These are phyloP conservation scores for Rhododendron henanense DNA, from an alignment of 148 eudicot genomes.

Conservation along the genomic window DNA sequence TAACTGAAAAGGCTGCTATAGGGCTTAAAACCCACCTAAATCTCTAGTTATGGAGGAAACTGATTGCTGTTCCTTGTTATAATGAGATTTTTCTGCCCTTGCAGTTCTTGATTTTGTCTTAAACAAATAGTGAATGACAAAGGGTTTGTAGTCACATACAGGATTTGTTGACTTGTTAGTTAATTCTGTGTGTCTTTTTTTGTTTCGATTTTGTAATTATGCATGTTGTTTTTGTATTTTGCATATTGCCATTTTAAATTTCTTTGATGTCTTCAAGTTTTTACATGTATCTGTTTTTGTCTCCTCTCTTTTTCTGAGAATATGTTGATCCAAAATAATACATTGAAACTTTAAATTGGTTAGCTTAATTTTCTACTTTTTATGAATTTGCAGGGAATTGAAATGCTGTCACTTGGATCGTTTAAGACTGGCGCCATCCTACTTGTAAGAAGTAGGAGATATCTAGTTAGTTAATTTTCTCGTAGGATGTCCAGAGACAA, in stretches of 20 bases:
- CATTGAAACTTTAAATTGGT: background rate
- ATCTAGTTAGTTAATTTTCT: background rate
- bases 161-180: background rate
- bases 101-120: background rate
- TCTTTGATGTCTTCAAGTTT: background rate
- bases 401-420: slow-evolving; percentile 98
- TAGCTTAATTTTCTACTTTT: background rate
- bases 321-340: background rate
- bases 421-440: slow-evolving; percentile 98
- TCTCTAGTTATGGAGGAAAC: background rate
- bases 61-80: background rate
- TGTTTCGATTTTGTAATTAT: background rate
- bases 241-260: background rate
- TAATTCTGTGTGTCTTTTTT: background rate
- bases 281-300: background rate
- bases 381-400: slow-evolving; percentile 70
- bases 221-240: background rate
- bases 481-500: background rate
- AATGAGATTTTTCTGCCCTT: background rate
- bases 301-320: background rate
- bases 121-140: background rate
- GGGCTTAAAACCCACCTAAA: background rate
- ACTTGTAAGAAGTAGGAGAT: slow-evolving; percentile 49
- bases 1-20: background rate
- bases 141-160: background rate